Base-by-base conservation (phyloP, 2,329 filamentous ascomycete genomes). In the Colletotrichum orbiculare region DNA sequence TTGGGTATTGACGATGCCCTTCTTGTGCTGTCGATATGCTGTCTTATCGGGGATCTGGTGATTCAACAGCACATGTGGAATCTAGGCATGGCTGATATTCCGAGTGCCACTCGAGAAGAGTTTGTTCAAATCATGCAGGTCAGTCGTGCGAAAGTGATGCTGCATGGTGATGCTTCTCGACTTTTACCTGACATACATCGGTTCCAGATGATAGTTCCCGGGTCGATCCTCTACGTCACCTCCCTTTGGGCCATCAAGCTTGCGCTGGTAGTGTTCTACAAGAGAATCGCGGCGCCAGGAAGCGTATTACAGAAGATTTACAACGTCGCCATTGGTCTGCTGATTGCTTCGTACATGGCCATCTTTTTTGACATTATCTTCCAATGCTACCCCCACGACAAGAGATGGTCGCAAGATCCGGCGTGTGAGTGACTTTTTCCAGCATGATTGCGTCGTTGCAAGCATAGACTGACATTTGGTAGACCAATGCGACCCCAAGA, bases 241-340 rank as follows among this genome's bases (percentile, higher is more conserved):
- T 79, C 78, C 3, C 62, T 80, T 6, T 80, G 78, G 78, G 70
- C 76, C 11, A 76, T 80, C 69, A 80, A 80, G 52, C 70, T 79
- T 6, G 77, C 78, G 5, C 69, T 80, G 4, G 77, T 80, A 8
- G 47, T 80, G 2, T 79, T 80, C 60, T 80, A 80, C 71, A 80
- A 80, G 42, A 73, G 72, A 41, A 73, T 80, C 15, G 76, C 78
- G 2, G 75, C 71, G 0, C 74, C 72, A 2, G 75, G 76, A 34
- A 76, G 77, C 1, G 74, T 67, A 9, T 60, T 79, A 1, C 74
- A 79, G 54, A 69, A 70, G 6, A 67, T 80, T 1, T 80, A 80
- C 70, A 79, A 78, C 39, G 52, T 76, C 34, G 69, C 76, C 0
- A 70, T 80, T 1, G 74, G 70, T 2, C 66, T 75, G 3, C 54